Evolutionary conservation across 768 basidiomycete species (phyloP), one percentile per base, ranked within the genome.

Genomic region (Gautieria morchelliformis): DNA sequence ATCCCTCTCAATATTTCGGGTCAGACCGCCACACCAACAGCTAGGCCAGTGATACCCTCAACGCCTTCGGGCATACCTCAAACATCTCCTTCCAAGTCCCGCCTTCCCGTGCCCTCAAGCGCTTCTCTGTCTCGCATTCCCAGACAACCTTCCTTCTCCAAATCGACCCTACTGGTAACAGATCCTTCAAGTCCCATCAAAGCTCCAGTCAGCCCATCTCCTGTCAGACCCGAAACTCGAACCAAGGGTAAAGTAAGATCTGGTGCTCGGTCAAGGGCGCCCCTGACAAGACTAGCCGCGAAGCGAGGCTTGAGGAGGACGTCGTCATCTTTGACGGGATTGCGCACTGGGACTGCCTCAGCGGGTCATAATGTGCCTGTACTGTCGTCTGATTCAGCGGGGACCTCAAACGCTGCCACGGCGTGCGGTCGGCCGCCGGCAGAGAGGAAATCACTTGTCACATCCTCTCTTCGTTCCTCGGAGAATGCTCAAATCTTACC

Each of bases 221-320:
- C 42, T 4, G n/a, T 57, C 46, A 33, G 32, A 35, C 22, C 35
- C 22, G 50, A 42, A 39, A 32, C 47, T 24, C 45, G 47, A 20
- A 4, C 37, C 3, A 47, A 30, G 30, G 17, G 45, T 24, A 49
- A 56, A 35, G 44, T 33, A 14, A 56, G 32, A 57, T 7, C 48
- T 6, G 56, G 47, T 15, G 47, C 48, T 24, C 35, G 35, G 20
- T 33, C 37, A 33, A 57, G 32, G 30, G 42, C 56, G 7, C 56
- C 56, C 14, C n/a, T 49, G 37, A 39, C 46, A 24, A 57, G 42
- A 37, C 30, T 57, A 50, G 56, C 56, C 20, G 35, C 42, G 8
- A 57, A 57, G 30, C 56, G 46, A 27, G 30, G 35, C 6, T 15
- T 50, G 6, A 20, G 56, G 14, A 27, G 46, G 24, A 57, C 32